Conservation (phyloP, 495 filamentous ascomycete species). For the Podospora sp. region DNA sequence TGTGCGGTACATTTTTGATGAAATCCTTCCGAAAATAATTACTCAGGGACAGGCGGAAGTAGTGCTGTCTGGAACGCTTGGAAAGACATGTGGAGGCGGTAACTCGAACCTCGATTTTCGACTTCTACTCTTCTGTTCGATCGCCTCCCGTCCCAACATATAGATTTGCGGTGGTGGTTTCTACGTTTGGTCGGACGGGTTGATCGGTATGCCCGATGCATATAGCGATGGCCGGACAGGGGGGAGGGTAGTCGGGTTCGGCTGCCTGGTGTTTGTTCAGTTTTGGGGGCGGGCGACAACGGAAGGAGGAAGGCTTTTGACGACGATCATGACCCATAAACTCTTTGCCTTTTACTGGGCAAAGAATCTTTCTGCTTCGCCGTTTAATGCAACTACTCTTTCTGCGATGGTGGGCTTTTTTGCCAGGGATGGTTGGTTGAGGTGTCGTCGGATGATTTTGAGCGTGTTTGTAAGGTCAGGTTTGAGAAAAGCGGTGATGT, state of each 20-base stretch:
- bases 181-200: neutral
- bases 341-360: conserved; percentile 2
- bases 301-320: neutral
- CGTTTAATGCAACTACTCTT: conserved; percentile 4
- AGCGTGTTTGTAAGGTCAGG: neutral
- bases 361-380: conserved; percentile 6
- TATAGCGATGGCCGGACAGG: conserved; percentile 2
- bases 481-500: conserved; percentile 5
- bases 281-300: neutral
- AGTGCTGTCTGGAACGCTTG: neutral
- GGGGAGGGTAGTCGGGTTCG: neutral
- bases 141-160: conserved; percentile 4
- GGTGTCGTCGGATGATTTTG: neutral
- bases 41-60: neutral
- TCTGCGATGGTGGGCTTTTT: neutral
- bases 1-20: conserved; percentile 1
- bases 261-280: neutral
- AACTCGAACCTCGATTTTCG: conserved; percentile 3
- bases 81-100: neutral
- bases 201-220: conserved; percentile 18
- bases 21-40: conserved; percentile 13
- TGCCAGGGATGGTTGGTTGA: neutral
- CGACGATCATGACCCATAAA: conserved; percentile 14
- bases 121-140: neutral
- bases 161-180: conserved; percentile 15